Evolutionary conservation across 192 early-diverging fungal species (phyloP), one percentile per base, ranked within the genome.

Genomic region (Coemansia sp.): DNA sequence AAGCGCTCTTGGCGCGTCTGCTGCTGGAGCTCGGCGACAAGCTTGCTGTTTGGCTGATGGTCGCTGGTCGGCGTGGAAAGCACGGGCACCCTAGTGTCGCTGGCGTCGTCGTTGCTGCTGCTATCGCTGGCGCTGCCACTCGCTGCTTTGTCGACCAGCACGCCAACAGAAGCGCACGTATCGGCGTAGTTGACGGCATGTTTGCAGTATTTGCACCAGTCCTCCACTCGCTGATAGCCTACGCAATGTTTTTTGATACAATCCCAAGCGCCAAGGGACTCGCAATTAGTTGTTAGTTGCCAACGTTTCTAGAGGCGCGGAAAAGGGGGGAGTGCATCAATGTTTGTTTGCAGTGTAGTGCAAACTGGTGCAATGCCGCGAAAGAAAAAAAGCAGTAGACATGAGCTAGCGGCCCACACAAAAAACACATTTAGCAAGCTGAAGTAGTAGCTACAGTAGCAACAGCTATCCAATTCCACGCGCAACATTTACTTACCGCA

Each of bases 141-240:
- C 20, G 36, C 37, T 12, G n/a, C 39, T 35, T 60, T 58, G 32
- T 49, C 49, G 17, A 77, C 43, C 5, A 22, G 27, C 6, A 82
- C 71, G 11, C 79, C 79, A 24, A 77, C 74, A 11, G 74, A 67
- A 7, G 63, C 64, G 24, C 79, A 82, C 2, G 68, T 73, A 20
- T 76, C 71, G 19, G 43, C 59, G 56, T 82, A 77, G 27, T 68
- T 62, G 46, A 59, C 10, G 11, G 79, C 74, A 40, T 70, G 64
- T 20, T 65, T 65, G 65, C 79, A 82, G 68, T 82, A 77, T 32
- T 65, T 76, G 65, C 79, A 82, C 79, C 79, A 82, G 42, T 82
- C 79, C 25, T 82, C 81, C n/a, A 78, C 81, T 9, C 76, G 68
- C 63, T 83, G 75, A 20, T 69, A 78, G 10, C 76, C 71, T 76